phyloP scores from a whole-genome alignment of 164 flowering plant species.

The Chloranthus sessilifolius region DNA sequence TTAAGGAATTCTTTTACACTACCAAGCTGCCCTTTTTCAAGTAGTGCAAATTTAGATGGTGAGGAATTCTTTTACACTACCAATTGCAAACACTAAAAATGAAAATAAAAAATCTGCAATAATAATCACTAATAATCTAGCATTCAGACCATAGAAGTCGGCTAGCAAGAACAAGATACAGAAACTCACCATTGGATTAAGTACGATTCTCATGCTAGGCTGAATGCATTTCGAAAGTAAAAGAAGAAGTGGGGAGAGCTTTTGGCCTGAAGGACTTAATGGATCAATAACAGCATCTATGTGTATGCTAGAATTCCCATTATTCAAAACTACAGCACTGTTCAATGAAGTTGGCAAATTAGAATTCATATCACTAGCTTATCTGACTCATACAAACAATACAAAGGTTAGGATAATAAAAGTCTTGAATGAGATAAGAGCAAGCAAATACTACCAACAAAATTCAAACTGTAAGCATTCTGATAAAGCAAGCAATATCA shows the following conservation, averaged over 20 bases:
- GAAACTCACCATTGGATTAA: conserved; percentile 80
- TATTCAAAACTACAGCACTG: conserved; percentile 74
- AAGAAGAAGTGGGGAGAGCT: conserved; percentile 71
- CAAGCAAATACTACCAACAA: too few species aligned
- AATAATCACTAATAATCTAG: too few species aligned
- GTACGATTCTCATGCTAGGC: conserved; percentile 93
- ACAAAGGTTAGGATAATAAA: neutral
- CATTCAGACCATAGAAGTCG: too few species aligned
- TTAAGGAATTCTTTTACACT: too few species aligned
- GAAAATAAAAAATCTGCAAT: neutral
- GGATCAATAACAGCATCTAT: conserved; percentile 98
- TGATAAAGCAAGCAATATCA: too few species aligned
- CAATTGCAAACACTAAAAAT: neutral
- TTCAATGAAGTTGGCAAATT: conserved; percentile 1
- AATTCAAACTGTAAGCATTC: too few species aligned
- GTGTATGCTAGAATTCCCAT: conserved; percentile 70
- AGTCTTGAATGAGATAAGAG: neutral
- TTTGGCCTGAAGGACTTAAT: conserved; percentile 81
- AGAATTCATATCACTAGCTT: too few species aligned
- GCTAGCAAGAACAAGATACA: too few species aligned
- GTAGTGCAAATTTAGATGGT: too few species aligned
- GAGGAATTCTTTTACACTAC: too few species aligned
- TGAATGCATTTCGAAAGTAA: conserved; percentile 55
- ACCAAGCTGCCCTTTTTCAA: too few species aligned
- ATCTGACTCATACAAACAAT: too few species aligned